Evolutionary conservation across 2,329 filamentous ascomycete genomes (phyloP), one percentile per base, ranked within the genome.

Genomic region (Eutypella sp.): DNA sequence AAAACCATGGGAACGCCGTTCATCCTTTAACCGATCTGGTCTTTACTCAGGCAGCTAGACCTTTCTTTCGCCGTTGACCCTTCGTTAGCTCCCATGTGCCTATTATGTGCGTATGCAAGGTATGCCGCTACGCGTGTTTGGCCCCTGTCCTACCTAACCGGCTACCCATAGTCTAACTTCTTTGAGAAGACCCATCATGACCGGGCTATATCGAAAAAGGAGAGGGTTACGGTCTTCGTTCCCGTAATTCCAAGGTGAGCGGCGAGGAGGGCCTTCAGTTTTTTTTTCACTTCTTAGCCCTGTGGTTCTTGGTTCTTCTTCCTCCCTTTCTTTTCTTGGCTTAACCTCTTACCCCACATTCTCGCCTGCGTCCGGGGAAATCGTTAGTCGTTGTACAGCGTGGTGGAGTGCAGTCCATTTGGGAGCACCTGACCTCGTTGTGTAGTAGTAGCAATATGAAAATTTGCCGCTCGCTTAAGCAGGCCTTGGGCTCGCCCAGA

Each of bases 271-370:
- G n/a, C n/a, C n/a, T n/a, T n/a, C n/a, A n/a, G n/a, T n/a, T n/a
- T n/a, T n/a, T n/a, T n/a, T n/a, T n/a, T n/a, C n/a, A n/a, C n/a
- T n/a, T 33, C 16, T 33, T 33, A 33, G 29, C 29, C 5, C 29
- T 22, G 36, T 16, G 7, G 11, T 15, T 24, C 36, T 39, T 39
- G 36, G 36, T 20, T 39, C 16, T 15, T 15, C 13, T 15, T 33
- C 16, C 13, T 33, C 13, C 13, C 13, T 15, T 33, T 33, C 13
- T 33, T 15, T 15, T 33, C 13, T 15, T 15, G 29, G n/a, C n/a
- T n/a, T n/a, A n/a, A n/a, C n/a, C 29, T 38, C 18, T 37, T 39
- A 39, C 36, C 36, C 36, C 36, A 39, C 36, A 39, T 39, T 39
- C 36, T 39, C 19, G n/a, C 11, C 36, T 33, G 20, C 36, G 36